A percentile compares a stretch with the other conserved stretches of the same genome.
Evolutionary conservation across 2,329 filamentous ascomycete genomes (phyloP).

Genomic region (Fusarium nisikadoi): DNA sequence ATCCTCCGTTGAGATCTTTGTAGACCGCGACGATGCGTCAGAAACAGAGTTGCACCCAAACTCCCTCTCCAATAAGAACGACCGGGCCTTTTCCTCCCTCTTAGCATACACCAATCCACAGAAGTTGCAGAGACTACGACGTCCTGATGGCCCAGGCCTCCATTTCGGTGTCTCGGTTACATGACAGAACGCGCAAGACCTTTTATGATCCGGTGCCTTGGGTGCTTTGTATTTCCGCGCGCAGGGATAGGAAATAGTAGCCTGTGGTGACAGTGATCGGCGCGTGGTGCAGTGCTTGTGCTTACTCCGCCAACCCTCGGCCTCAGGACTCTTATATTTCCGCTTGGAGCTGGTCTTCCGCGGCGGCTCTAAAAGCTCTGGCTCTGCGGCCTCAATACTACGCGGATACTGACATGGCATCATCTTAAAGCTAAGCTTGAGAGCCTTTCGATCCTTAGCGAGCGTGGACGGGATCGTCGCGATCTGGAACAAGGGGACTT

Average conservation of each 20-base stretch:
- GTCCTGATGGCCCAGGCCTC: slow-evolving; percentile 6
- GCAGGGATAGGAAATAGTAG: background rate
- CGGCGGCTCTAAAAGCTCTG: background rate
- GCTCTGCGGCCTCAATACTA: background rate
- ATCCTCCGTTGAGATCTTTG: background rate
- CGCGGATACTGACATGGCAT: background rate
- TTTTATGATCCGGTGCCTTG: background rate
- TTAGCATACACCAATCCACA: slow-evolving; percentile 19
- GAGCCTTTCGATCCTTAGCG: background rate
- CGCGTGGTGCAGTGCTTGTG: background rate
- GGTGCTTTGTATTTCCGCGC: background rate
- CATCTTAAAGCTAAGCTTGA: background rate
- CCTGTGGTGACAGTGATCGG: background rate
- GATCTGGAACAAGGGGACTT: slow-evolving; percentile 12
- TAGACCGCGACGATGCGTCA: background rate
- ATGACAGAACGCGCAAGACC: background rate
- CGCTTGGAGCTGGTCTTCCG: background rate
- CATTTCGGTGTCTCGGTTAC: slow-evolving; percentile 10
- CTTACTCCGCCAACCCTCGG: background rate
- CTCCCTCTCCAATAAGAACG: background rate
- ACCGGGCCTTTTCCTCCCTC: background rate
- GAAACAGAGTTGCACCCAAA: background rate
- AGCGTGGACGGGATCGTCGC: background rate
- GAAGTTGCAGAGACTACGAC: slow-evolving; percentile 12
- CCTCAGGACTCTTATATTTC: background rate